Evolutionary conservation across 2,329 filamentous ascomycete species (phyloP), one percentile per base, ranked within the genome.

Genomic region (Sclerotinia trifoliorum): DNA sequence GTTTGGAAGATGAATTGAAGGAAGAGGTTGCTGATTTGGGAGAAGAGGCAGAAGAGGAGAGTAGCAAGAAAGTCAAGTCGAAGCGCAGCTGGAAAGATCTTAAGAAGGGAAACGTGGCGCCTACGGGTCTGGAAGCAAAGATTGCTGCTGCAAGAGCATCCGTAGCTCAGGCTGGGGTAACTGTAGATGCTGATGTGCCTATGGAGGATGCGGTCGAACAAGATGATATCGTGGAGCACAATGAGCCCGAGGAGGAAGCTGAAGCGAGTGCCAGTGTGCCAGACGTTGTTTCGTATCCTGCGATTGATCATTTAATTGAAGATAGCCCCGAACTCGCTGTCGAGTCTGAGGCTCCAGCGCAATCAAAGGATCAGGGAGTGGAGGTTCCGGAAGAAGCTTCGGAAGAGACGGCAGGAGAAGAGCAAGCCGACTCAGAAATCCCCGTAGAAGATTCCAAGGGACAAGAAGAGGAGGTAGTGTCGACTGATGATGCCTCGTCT

Each of bases 11-110:
- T 10, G 58, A 35, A 15, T 15, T n/a, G 8, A 32, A 61, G 19
- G 21, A 3, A 1, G 58, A 61, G 26, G 35, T 17, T n/a, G 29
- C 1, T n/a, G 44, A 29, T 32, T 10, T 19, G 10, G 29, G 15
- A 8, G 46, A 62, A 26, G 13, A 51, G 29, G 29, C 29, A 8
- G 39, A 39, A 35, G 29, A 24, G 29, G 60, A 26, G 29, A 62
- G 10, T 13, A 39, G 54, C 29, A 62, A 62, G 29, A 51, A 62
- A 35, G 7, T 62, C 21, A 62, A 65, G 52, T n/a, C 49, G 51
- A 65, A 65, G 52, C 35, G 49, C 63, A 65, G 60, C 48, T 51
- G 46, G 60, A 51, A 62, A 7, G 60, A 51, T 11, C 46, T 62
- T 6, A 51, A 62, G 21, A 26, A 39, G 15, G 60, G 46, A 63